Evolutionary conservation across 2,329 filamentous ascomycete genomes (phyloP), one percentile per base, ranked within the genome.

Genomic region (Teratosphaeria gauchensis): DNA sequence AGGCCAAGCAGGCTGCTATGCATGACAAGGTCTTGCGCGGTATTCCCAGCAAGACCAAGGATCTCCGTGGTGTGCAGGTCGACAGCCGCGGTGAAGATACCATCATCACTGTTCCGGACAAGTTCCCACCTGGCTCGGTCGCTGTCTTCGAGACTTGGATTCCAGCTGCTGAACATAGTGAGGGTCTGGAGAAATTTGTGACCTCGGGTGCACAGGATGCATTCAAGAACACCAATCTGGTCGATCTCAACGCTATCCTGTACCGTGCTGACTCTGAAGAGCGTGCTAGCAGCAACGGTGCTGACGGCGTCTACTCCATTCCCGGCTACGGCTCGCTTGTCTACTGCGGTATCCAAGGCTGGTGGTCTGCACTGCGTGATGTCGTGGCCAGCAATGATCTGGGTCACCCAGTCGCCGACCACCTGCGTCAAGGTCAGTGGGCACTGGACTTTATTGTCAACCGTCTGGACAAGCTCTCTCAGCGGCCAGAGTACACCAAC

Each of bases 101-200:
- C 1, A 82, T 86, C 58, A 90, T 99, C 63, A 86, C 84, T 0
- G 85, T 96, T 16, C 86, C 88, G 1, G 86, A 91, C 53, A 84
- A 86, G 62, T 96, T 99, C 71, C 90, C 91, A 3, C 92, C 95
- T 14, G 94, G 94, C 59, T 96, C 91, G 64, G 95, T 99, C 65
- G 91, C 92, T 2, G 78, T 99, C 2, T 95, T 96, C 65, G 92
- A 97, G 76, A 99, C 94, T 0, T 97, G 89, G 87, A 94, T 97
- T 31, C 92, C 92, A 3, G 85, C 85, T 28, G 89, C 89, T 1
- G 90, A 96, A 69, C 89, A 95, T 71, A 86, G 88, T 1, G 82
- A 86, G 48, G 89, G 90, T 24, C 78, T 99, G 19, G 92, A 96
- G 71, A 88, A 85, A 51, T 95, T 88, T 71, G 87, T 96, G 59